Conservation (phyloP, 1,284 basidiomycete species). For the Melanopsichium pennsylvanicum region DNA sequence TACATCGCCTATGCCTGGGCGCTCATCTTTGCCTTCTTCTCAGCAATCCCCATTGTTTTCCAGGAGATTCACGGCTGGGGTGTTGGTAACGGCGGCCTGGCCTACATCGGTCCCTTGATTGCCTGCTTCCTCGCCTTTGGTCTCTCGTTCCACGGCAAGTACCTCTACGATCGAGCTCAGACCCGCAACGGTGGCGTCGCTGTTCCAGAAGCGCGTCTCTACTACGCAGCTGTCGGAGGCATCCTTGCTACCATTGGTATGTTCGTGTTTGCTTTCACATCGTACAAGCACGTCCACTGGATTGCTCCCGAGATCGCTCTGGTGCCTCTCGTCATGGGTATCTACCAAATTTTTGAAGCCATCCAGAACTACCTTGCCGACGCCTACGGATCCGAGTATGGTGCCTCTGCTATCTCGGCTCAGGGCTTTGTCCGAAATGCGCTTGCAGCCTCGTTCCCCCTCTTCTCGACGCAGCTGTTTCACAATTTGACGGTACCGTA, state of each 20-base stretch:
- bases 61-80: slow-evolving; percentile 64
- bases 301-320: slow-evolving; percentile 54
- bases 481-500: slow-evolving; percentile 46
- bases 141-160: slow-evolving; percentile 53
- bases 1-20: slow-evolving; percentile 63
- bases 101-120: slow-evolving; percentile 61
- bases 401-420: slow-evolving; percentile 49
- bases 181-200: slow-evolving; percentile 46
- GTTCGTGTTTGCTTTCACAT: slow-evolving; percentile 57
- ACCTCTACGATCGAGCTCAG: slow-evolving; percentile 49
- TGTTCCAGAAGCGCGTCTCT: slow-evolving; percentile 57
- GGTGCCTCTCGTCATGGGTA: slow-evolving; percentile 51
- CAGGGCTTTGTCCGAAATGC: slow-evolving; percentile 55
- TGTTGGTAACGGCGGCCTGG: slow-evolving; percentile 63
- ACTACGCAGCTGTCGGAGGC: slow-evolving; percentile 50
- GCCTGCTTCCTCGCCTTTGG: slow-evolving; percentile 63
- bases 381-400: slow-evolving; percentile 45
- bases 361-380: slow-evolving; percentile 53
- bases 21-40: slow-evolving; percentile 61
- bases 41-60: slow-evolving; percentile 65
- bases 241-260: slow-evolving; percentile 49
- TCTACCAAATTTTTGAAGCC: slow-evolving; percentile 56
- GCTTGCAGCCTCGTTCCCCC: slow-evolving; percentile 48
- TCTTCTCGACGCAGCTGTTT: slow-evolving; percentile 58
- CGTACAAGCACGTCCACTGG: slow-evolving; percentile 54